Percentiles rank a stretch among this genome's conserved stretches.
Evolutionary conservation across 192 early-diverging fungal genomes (phyloP).

Genomic region (Dissophora globulifera): DNA sequence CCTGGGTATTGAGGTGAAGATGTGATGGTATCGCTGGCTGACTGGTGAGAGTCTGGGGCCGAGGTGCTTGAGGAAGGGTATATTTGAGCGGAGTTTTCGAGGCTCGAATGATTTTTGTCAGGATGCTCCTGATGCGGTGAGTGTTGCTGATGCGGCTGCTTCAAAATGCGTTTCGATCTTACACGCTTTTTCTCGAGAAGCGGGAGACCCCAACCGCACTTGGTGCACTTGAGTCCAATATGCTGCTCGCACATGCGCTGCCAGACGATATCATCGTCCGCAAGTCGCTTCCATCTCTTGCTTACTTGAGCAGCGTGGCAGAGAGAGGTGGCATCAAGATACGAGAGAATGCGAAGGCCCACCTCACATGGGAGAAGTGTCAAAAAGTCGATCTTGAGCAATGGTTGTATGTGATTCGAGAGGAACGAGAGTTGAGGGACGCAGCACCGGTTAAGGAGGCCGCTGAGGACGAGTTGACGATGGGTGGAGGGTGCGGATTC

Average conservation of each 20-base stretch:
- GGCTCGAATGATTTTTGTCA: too few relatives aligned
- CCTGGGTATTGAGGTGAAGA: slow-evolving; percentile 5
- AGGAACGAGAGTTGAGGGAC: slow-evolving; percentile 89
- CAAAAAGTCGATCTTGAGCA: slow-evolving; percentile 89
- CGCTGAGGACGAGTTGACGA: slow-evolving; percentile 77
- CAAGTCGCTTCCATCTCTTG: slow-evolving; percentile 78
- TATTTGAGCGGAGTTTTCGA: not conserved
- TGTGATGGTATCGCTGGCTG: too few relatives aligned
- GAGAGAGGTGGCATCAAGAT: slow-evolving; percentile 90
- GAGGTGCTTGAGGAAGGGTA: slow-evolving; percentile 16
- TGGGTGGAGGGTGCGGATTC: slow-evolving; percentile 70
- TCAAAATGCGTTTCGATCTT: slow-evolving; percentile 48
- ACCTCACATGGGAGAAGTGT: slow-evolving; percentile 80
- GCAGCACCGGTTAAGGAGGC: slow-evolving; percentile 83
- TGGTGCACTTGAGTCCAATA: slow-evolving; percentile 93
- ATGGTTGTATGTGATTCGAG: slow-evolving; percentile 71
- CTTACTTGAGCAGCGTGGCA: slow-evolving; percentile 92
- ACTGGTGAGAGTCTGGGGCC: too few relatives aligned
- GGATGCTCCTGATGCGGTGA: too few relatives aligned
- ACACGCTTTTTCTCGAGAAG: slow-evolving; percentile 73
- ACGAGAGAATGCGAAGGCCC: slow-evolving; percentile 83
- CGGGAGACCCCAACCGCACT: slow-evolving; percentile 98
- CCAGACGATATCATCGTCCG: slow-evolving; percentile 95
- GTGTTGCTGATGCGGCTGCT: slow-evolving; percentile 21
- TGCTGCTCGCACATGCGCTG: slow-evolving; percentile 98